Base-by-base conservation (phyloP, 441 rosid species). In the Erysimum pusillum region DNA sequence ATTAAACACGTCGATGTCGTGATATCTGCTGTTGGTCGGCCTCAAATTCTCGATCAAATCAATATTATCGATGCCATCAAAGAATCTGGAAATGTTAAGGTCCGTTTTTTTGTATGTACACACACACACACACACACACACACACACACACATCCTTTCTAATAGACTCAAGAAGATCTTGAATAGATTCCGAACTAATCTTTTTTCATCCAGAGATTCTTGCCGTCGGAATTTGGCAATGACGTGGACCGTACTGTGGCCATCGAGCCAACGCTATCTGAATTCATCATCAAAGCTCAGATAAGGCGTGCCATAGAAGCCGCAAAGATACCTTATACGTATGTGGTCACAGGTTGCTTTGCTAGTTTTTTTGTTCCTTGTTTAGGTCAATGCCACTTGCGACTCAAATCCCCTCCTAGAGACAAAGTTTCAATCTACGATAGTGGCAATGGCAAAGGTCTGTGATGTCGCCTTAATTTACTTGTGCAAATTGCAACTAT, bases 181-280 rank as follows among this genome's bases (percentile, higher is more conserved):
- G 15, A 41, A 63, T 34, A 4, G 38, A 11, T 48, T 52, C 7
- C 6, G 4, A 31, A 54, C 57, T 7, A 64, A 59, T 45, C 17
- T 65, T 62, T 32, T 49, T 1, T 56, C 35, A 10, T 68, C 12
- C 64, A 88, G 90, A 87, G 88, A 71, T 89, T 87, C 70, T 73
- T 85, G 6, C 90, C 90, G 1, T 89, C 93, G 17, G 93, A 89
- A 74, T 89, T 83, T 63, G 90, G 87, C 52, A 82, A 80, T n/a
- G 88, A 89, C 44, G 90, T 83, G 68, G 93, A 85, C 71, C 86
- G 83, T 45, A 77, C 80, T 15, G 44, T 77, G 15, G 86, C 89
- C 7, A 85, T 83, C 41, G 89, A 83, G 69, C 88, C 89, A 3
- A 77, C 85, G 3, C 71, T 70, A 54, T 71, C 84, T 0, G 54